phyloP scores from a whole-genome alignment of 345 rosid genomes.

The Eucalyptus globulus region DNA sequence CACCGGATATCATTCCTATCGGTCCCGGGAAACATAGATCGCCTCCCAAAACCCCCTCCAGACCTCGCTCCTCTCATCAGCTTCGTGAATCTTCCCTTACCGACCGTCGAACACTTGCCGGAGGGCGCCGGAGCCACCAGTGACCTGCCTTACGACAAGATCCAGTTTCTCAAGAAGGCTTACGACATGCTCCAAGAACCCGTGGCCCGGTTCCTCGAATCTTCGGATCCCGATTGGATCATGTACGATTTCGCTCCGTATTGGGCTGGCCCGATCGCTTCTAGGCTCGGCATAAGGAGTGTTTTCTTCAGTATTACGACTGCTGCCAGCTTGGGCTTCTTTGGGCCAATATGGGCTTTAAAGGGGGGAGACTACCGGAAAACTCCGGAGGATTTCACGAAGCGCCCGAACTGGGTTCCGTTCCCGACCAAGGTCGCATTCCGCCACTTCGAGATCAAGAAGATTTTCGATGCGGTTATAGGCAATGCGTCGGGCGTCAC shows the following conservation, averaged over 20 bases:
- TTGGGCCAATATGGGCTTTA: neutral
- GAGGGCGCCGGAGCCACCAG: slow-evolving; percentile 6
- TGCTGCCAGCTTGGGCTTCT: neutral
- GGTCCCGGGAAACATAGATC: slow-evolving; percentile 5
- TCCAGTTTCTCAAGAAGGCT: slow-evolving; percentile 11
- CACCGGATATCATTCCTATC: slow-evolving; percentile 4
- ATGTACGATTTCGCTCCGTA: slow-evolving; percentile 9
- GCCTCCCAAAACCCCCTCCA: slow-evolving; percentile 1
- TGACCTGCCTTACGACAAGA: slow-evolving; percentile 5
- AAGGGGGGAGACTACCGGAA: neutral
- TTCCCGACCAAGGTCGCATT: slow-evolving; percentile 16
- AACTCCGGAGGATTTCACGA: slow-evolving; percentile 9
- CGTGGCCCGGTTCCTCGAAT: neutral
- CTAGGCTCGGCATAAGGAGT: neutral
- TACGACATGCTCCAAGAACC: slow-evolving; percentile 5
- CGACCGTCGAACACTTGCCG: neutral
- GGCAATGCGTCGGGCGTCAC: slow-evolving; percentile 4
- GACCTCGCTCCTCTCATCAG: neutral
- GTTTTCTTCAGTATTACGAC: neutral
- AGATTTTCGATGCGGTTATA: neutral
- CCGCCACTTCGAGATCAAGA: slow-evolving; percentile 3
- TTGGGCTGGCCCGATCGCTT: slow-evolving; percentile 3
- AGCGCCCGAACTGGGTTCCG: slow-evolving; percentile 20
- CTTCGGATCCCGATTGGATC: slow-evolving; percentile 6
- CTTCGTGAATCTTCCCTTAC: slow-evolving; percentile 4